phyloP scores from a whole-genome alignment of 768 basidiomycete species.

The Leccinellum luteum region DNA sequence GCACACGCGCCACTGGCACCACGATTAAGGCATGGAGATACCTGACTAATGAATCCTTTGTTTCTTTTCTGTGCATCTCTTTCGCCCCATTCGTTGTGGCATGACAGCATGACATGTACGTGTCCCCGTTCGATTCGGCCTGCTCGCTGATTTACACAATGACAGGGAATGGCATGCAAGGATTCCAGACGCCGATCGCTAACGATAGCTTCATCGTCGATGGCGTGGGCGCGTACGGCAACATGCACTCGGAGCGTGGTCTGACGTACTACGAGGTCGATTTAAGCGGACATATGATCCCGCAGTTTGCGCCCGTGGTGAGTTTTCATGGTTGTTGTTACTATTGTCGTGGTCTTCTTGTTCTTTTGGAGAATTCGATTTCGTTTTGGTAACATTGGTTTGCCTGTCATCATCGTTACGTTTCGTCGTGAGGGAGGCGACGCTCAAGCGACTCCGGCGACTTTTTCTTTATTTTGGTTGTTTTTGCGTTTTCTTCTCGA shows the following conservation, averaged over 20 bases:
- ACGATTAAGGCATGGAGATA: not conserved
- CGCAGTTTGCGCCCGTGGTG: conserved; percentile 63
- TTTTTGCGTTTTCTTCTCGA: too few species aligned
- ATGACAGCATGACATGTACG: not conserved
- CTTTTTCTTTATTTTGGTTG: too few species aligned
- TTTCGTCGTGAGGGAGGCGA: not conserved
- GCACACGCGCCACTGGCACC: too few species aligned
- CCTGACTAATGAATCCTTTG: not conserved
- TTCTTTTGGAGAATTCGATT: too few species aligned
- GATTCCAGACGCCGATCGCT: conserved; percentile 67
- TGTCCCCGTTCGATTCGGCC: not conserved
- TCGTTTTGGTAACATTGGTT: not conserved
- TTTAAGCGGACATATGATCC: conserved; percentile 75
- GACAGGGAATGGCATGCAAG: conserved; percentile 40
- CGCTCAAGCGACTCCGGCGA: not conserved
- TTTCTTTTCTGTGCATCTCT: not conserved
- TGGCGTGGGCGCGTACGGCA: conserved; percentile 66
- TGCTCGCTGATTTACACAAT: not conserved
- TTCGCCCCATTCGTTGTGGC: not conserved
- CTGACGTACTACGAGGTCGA: conserved; percentile 65
- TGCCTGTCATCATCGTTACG: not conserved
- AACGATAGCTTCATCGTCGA: conserved; percentile 70
- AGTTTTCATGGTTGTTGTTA: conserved; percentile 20
- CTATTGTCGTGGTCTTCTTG: not conserved
- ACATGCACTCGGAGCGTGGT: conserved; percentile 61